These are phyloP conservation scores for Phaeosphaeriaceae sp. DNA, from an alignment of 2,329 filamentous ascomycete genomes.

Conservation along the genomic window DNA sequence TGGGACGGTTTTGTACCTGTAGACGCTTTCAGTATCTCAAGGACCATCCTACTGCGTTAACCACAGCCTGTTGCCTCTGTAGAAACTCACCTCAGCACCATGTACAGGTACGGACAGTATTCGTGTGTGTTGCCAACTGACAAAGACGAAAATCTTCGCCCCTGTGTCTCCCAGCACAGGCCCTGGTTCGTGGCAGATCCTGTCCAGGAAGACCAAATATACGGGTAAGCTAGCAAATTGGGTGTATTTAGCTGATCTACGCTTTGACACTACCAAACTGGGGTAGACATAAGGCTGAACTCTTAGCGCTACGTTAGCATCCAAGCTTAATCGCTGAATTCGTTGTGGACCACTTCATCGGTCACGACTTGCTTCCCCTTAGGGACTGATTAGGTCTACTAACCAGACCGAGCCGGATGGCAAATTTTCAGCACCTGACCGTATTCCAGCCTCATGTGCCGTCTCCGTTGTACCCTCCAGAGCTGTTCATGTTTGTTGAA, in stretches of 20 bases:
- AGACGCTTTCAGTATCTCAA: too few relatives aligned
- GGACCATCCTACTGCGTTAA: too few relatives aligned
- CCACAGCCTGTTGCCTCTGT: neutral
- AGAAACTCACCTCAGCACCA: neutral
- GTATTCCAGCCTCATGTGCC: neutral
- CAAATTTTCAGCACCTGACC: neutral
- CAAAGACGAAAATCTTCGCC: too few relatives aligned
- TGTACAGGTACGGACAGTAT: too few relatives aligned
- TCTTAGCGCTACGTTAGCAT: constrained; percentile 1
- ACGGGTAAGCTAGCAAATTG: constrained; percentile 8
- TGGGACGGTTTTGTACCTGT: too few relatives aligned
- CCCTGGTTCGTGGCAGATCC: too few relatives aligned
- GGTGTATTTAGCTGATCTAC: constrained; percentile 15
- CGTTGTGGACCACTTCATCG: neutral
- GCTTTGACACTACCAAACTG: constrained; percentile 6
- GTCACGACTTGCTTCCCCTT: too few relatives aligned
- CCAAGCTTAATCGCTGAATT: constrained; percentile 1
- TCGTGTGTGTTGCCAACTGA: too few relatives aligned
- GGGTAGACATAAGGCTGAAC: constrained; percentile 16
- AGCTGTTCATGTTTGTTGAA: neutral
- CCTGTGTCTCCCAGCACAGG: too few relatives aligned
- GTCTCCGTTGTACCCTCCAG: neutral
- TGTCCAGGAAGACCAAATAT: too few relatives aligned
- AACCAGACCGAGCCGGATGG: neutral
- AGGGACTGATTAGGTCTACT: too few relatives aligned